A percentile compares a stretch with the other conserved stretches of the same genome.
These are phyloP conservation scores for Trypanosoma cruzi DNA, from an alignment of 208 protist genomes.

Conservation along the genomic window DNA sequence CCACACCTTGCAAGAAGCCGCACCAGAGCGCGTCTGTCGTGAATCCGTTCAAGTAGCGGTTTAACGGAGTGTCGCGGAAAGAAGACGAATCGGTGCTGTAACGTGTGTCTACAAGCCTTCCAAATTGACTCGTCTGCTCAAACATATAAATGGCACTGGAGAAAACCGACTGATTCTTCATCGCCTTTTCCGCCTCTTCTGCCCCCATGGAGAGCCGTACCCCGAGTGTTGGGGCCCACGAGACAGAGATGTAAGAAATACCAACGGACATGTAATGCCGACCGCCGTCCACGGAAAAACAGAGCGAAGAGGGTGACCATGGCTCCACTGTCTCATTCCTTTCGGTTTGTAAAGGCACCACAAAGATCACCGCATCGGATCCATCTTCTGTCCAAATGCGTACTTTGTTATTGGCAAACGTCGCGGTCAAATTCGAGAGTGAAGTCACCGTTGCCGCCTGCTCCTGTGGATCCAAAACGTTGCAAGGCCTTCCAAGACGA, in stretches of 20 bases:
- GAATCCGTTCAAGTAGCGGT: constrained; percentile 41
- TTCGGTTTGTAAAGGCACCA: constrained; percentile 35
- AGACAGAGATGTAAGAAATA: constrained; percentile 57
- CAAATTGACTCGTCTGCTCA: constrained; percentile 50
- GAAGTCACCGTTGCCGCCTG: constrained; percentile 14
- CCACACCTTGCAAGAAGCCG: constrained; percentile 53
- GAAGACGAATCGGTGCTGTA: constrained; percentile 27
- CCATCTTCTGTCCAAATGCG: constrained; percentile 8
- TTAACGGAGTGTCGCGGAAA: constrained; percentile 25
- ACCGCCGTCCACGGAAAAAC: constrained; percentile 72
- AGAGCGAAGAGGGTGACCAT: constrained; percentile 48
- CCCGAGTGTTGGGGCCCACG: constrained; percentile 63
- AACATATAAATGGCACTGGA: constrained; percentile 26
- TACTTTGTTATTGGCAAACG: constrained; percentile 8
- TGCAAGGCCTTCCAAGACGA: constrained; percentile 38
- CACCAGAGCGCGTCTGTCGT: constrained; percentile 62
- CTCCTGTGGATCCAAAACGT: constrained; percentile 6
- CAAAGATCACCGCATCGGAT: constrained; percentile 24
- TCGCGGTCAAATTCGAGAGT: constrained; percentile 25
- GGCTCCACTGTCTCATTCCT: constrained; percentile 28
- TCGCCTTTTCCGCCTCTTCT: constrained; percentile 23
- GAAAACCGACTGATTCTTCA: constrained; percentile 24
- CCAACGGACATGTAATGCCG: constrained; percentile 59
- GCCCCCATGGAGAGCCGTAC: constrained; percentile 27
- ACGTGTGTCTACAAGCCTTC: constrained; percentile 49